Conservation (phyloP, 2,329 filamentous ascomycete genomes). For the Lachnellula hyalina region DNA sequence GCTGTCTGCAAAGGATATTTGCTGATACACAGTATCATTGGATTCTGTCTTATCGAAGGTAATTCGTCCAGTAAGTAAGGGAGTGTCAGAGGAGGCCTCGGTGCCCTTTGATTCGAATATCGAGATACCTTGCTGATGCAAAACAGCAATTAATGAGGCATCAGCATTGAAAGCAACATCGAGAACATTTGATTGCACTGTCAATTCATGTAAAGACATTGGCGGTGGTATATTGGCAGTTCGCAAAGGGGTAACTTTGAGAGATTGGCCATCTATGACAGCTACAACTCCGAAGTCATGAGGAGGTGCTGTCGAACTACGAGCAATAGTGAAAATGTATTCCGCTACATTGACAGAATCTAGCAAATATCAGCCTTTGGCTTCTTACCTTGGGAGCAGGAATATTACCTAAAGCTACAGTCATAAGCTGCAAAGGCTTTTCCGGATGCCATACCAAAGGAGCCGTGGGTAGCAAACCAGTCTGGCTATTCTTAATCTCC, state of each 20-base stretch:
- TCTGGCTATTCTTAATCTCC: slow-evolving; percentile 53
- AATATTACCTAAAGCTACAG: slow-evolving; percentile 45
- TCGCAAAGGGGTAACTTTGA: slow-evolving; percentile 83
- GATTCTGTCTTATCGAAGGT: slow-evolving; percentile 34
- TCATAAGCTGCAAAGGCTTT: slow-evolving; percentile 64
- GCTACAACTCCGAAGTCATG: slow-evolving; percentile 74
- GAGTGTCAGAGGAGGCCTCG: slow-evolving; percentile 44
- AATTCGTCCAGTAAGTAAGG: slow-evolving; percentile 37
- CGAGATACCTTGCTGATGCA: slow-evolving; percentile 62
- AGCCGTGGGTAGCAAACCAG: slow-evolving; percentile 31
- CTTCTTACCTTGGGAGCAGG: neutral
- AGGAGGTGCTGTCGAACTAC: slow-evolving; percentile 64
- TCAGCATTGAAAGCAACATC: slow-evolving; percentile 70
- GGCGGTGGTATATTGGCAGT: slow-evolving; percentile 85
- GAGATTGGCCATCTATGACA: slow-evolving; percentile 72
- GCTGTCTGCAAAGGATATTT: slow-evolving; percentile 25
- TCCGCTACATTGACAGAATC: slow-evolving; percentile 55
- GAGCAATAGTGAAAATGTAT: slow-evolving; percentile 61
- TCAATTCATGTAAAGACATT: slow-evolving; percentile 77
- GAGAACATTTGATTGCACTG: slow-evolving; percentile 55
- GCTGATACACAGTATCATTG: slow-evolving; percentile 17
- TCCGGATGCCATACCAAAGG: slow-evolving; percentile 73
- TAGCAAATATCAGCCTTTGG: slow-evolving; percentile 12
- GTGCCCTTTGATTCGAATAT: slow-evolving; percentile 65
- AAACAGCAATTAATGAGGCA: slow-evolving; percentile 62